phyloP scores from a whole-genome alignment of 2,329 filamentous ascomycete species.

The Thielaviopsis populi region DNA sequence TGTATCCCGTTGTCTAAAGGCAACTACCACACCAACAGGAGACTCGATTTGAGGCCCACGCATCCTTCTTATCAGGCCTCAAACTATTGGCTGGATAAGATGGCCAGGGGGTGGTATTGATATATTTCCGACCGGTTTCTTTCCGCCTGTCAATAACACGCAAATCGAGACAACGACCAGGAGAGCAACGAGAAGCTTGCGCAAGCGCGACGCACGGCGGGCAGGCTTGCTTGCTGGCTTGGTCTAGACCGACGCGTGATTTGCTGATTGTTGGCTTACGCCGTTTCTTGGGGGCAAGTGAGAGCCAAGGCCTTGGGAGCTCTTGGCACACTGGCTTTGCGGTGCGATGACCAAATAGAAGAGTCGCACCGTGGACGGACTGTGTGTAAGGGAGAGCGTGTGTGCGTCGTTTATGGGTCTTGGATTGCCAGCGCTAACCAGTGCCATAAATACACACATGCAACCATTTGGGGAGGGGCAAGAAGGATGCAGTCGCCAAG shows the following conservation, averaged over 20 bases:
- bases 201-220: no score
- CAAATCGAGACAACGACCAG: background rate
- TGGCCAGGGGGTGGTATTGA: background rate
- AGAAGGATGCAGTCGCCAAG: conserved; percentile 1
- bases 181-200: background rate
- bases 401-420: background rate
- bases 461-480: no score
- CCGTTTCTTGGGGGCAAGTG: background rate
- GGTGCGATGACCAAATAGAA: background rate
- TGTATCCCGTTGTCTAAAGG: background rate
- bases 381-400: background rate
- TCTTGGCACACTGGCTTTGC: background rate
- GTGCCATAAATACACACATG: background rate
- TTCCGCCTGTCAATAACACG: background rate
- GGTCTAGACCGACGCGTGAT: background rate
- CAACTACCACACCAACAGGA: background rate
- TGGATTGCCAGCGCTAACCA: background rate
- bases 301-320: background rate
- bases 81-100: conserved; percentile 3
- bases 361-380: no score
- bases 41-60: conserved; percentile 2
- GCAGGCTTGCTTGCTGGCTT: background rate
- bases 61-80: background rate
- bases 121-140: conserved; percentile 1
- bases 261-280: background rate